Conservation (phyloP, 768 basidiomycete species). For the Pleurotus citrinopileatus region DNA sequence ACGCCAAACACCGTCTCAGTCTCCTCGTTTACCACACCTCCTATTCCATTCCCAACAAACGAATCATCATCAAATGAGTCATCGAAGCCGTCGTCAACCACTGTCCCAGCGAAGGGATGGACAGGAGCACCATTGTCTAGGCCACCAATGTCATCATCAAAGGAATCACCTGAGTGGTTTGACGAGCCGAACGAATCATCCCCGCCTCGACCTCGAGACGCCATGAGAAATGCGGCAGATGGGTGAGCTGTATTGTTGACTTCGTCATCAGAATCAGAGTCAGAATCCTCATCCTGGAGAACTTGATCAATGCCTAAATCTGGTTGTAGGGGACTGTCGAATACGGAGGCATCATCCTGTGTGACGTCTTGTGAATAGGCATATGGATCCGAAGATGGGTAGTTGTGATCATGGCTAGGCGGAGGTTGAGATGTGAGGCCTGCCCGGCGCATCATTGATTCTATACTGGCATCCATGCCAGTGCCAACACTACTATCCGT, state of each 20-base stretch:
- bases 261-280: slow-evolving; percentile 61
- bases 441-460: slow-evolving; percentile 67
- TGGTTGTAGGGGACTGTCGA: slow-evolving; percentile 12
- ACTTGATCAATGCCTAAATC: slow-evolving; percentile 16
- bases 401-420: neutral
- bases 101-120: slow-evolving; percentile 56
- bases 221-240: slow-evolving; percentile 71
- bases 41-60: slow-evolving; percentile 48
- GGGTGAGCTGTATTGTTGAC: slow-evolving; percentile 60
- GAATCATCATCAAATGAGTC: slow-evolving; percentile 52
- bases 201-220: slow-evolving; percentile 37
- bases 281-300: slow-evolving; percentile 40
- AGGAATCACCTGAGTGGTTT: slow-evolving; percentile 57
- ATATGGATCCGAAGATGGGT: neutral
- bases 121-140: slow-evolving; percentile 39
- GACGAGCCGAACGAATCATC: slow-evolving; percentile 52
- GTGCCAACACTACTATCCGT: slow-evolving; percentile 44
- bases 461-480: slow-evolving; percentile 55
- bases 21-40: slow-evolving; percentile 39
- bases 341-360: slow-evolving; percentile 10
- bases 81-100: slow-evolving; percentile 43
- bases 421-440: slow-evolving; percentile 23
- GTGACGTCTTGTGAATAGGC: slow-evolving; percentile 9
- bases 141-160: slow-evolving; percentile 42
- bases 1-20: slow-evolving; percentile 71